Evolutionary conservation across 305 asterid species (phyloP).

Genomic region (Fraxinus velutina): DNA sequence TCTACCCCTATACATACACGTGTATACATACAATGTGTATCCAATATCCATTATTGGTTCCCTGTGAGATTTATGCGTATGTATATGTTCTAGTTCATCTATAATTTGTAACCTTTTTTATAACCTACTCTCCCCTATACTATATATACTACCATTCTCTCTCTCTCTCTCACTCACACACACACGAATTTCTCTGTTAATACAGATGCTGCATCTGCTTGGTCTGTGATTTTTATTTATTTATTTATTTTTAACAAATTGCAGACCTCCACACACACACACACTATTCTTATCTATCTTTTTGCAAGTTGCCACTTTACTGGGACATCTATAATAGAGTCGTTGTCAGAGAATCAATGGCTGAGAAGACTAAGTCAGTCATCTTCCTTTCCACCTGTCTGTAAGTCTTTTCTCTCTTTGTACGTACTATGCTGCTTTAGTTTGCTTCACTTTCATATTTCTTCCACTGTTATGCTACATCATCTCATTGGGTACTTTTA

Average conservation of each 20-base stretch:
- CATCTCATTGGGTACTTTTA: background rate
- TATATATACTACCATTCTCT: background rate
- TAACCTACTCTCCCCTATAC: background rate
- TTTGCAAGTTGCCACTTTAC: slow-evolving; percentile 38
- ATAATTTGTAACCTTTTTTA: background rate
- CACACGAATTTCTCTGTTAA: too few species aligned
- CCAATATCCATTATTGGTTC: background rate
- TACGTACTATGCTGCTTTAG: background rate
- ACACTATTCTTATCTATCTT: background rate
- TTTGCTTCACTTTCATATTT: background rate
- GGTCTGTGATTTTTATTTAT: too few species aligned
- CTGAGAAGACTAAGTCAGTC: slow-evolving; percentile 35
- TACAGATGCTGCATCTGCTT: too few species aligned
- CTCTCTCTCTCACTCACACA: background rate
- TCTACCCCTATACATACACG: background rate
- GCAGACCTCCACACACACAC: background rate
- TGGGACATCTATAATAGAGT: slow-evolving; percentile 29
- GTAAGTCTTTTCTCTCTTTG: background rate
- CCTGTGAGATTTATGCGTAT: background rate
- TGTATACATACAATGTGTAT: background rate
- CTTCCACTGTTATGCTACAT: background rate
- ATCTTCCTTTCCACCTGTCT: slow-evolving; percentile 20
- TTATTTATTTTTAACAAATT: too few species aligned
- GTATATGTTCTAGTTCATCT: background rate
- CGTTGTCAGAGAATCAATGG: slow-evolving; percentile 53